Base-by-base conservation (phyloP, 2,329 filamentous ascomycete species). In the Cyclaneusma minus region DNA sequence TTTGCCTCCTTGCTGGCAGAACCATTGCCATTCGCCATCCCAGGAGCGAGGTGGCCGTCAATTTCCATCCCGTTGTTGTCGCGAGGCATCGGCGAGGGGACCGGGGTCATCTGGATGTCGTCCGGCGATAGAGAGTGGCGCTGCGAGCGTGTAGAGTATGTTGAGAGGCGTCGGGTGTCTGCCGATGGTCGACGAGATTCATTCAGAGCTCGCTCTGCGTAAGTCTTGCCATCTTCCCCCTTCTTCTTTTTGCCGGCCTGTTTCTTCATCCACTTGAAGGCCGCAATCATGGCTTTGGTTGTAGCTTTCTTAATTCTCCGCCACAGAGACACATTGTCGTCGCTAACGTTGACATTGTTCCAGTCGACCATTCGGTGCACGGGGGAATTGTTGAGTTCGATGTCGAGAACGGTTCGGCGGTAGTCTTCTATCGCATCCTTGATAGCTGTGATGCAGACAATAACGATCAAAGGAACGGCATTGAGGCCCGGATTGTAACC, bases 391-490 rank as follows among this genome's bases (percentile, higher is more conserved):
- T 98, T 98, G 35, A 98, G 64, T 43, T 93, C 80, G 37, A 76
- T 92, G 48, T 98, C 89, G 22, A 94, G 71, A 21, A 84, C 62
- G 0, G 87, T 95, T 53, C 89, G 68, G 41, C 89, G 69, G 60
- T 83, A 95, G 55, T 98, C 89, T 54, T 98, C 89, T 36, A 95
- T 76, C 11, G 75, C 89, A 49, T 98, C 89, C 53, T 95, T 98
- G 50, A 94, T 68, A 15, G 83, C 75, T 2, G 89, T 98, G 28
- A 94, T 68, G 33, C 68, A 56, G 28, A 98, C 63, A 52, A 98
- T 95, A 44, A 93, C 76, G 39, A 98, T 94, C 37, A 98, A 60
- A 28, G 89, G 89, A 13, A 89, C 83, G 4, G 87, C 73, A 45
- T 84, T 87, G 21, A 98, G 61, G 21, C 80, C 89, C 11, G 89